phyloP scores from a whole-genome alignment of 306 rosid genomes.

The cucumber (Cucumis sativus) region DNA sequence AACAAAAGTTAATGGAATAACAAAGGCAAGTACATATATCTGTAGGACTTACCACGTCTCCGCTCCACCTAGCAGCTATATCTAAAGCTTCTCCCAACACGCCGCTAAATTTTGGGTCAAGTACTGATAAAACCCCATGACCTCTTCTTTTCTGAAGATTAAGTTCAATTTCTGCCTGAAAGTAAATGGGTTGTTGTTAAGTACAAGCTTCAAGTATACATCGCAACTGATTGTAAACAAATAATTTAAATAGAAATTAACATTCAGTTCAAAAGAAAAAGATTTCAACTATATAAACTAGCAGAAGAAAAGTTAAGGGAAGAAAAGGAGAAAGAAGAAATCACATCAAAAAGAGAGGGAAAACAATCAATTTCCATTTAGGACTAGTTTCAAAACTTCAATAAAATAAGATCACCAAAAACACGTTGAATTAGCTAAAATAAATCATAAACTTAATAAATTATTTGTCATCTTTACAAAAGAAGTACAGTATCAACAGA shows the following conservation, averaged over 20 bases:
- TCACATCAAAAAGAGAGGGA: background rate
- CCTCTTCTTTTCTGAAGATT: conserved; percentile 91
- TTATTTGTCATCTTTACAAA: background rate
- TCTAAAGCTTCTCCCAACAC: conserved; percentile 89
- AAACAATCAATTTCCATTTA: background rate
- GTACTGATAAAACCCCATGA: conserved; percentile 77
- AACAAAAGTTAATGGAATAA: background rate
- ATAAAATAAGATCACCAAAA: background rate
- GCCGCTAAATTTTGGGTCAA: conserved; percentile 80
- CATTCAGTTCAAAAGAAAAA: background rate
- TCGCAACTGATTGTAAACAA: background rate
- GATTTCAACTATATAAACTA: background rate
- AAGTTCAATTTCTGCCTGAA: conserved; percentile 86
- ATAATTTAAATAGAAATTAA: background rate
- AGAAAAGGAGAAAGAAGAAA: background rate
- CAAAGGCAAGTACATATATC: conserved; percentile 8
- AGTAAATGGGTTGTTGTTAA: background rate
- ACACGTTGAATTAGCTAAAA: background rate
- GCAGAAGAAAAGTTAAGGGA: background rate
- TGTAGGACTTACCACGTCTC: conserved; percentile 81
- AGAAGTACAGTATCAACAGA: background rate
- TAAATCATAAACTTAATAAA: background rate
- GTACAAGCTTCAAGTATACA: background rate
- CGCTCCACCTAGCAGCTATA: conserved; percentile 95
- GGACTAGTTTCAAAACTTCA: background rate